Evolutionary conservation across 176 grass and related monocot species (phyloP).

Genomic region (maize (Zea mays)): Zm-B73-REFERENCE-NAM-5.0 NC_050097.1:12615501-12616000

Average conservation of each 20-base stretch:
- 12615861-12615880: neutral
- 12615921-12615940: conserved; percentile 84
- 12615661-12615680: conserved; percentile 90
- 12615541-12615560: neutral
- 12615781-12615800: neutral
- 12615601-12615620: neutral
- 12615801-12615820: neutral
- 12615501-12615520: conserved; percentile 95
- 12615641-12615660: conserved; percentile 76
- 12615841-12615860: neutral
- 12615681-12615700: conserved; percentile 87
- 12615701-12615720: conserved; percentile 82
- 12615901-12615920: conserved; percentile 85
- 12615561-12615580: neutral
- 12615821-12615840: neutral
- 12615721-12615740: conserved; percentile 70
- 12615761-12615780: conserved; percentile 84
- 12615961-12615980: conserved; percentile 85
- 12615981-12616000: conserved; percentile 87
- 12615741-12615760: conserved; percentile 76
- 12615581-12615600: neutral
- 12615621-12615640: conserved; percentile 59
- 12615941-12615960: conserved; percentile 89
- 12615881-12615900: neutral
- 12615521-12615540: conserved; percentile 35